Evolutionary conservation across 495 filamentous ascomycete genomes (phyloP), one percentile per base, ranked within the genome.

Genomic region (Aeminium ludgeri): DNA sequence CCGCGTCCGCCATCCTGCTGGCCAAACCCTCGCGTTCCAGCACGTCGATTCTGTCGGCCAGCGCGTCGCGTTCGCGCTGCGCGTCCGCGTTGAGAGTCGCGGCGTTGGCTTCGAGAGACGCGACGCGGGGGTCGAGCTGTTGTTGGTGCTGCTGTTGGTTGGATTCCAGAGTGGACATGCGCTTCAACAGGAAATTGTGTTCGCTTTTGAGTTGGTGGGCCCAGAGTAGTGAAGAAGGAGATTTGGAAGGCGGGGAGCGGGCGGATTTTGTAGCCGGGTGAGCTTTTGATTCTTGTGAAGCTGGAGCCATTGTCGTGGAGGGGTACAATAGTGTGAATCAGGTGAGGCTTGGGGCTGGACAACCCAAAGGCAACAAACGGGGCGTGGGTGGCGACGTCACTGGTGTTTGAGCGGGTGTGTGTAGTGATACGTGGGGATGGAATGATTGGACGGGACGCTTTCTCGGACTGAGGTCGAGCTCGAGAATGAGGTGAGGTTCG

Each of bases 211-310:
- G 38, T 40, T 60, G 56, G 27, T 56, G 41, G 3, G 45, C 49
- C 58, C 58, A 62, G 17, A 62, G 50, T 2, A 60, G 48, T 10
- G 53, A 55, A 10, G 55, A 46, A 7, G 57, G 57, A n/a, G 42
- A 50, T 17, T 27, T 2, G 10, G n/a, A n/a, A 20, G 20, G 10
- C 16, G 11, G 3, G 25, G 36, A 28, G 29, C 25, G 18, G 36
- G 10, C 13, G 20, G 36, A 27, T 12, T 23, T 10, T 12, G 10
- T 12, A 19, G 13, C 36, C 20, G 29, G 7, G 17, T 25, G 18
- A 38, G 20, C 17, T 28, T 27, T 27, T n/a, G 18, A 11, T 12
- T 20, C 34, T 20, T 20, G 31, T 18, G 37, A 20, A 40, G 20
- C 19, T 40, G 37, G 10, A 40, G 29, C 10, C 6, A 30, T 40